A percentile compares a stretch with the other conserved stretches of the same genome.
These are phyloP conservation scores for Peronospora farinosa DNA, from an alignment of 352 stramenopile genomes.

Conservation along the genomic window DNA sequence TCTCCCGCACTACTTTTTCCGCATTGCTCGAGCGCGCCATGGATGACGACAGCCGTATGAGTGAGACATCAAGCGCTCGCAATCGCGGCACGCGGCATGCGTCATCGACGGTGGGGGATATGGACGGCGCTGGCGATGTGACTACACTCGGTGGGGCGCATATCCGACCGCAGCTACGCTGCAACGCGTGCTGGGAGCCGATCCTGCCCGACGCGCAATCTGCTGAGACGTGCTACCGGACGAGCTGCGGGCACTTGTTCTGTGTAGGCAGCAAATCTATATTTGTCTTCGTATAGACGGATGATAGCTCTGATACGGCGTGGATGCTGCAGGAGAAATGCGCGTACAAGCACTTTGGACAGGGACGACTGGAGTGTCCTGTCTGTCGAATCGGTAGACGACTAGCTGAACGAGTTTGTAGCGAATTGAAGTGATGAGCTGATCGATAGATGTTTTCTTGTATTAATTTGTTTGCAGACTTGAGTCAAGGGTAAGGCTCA, in stretches of 20 bases:
- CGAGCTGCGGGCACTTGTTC: constrained; percentile 69
- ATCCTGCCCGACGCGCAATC: constrained; percentile 56
- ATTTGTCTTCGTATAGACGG: background rate
- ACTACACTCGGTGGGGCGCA: constrained; percentile 12
- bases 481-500: constrained; percentile 44
- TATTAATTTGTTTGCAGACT: constrained; percentile 24
- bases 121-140: constrained; percentile 36
- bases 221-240: constrained; percentile 74
- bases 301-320: background rate
- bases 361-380: constrained; percentile 54
- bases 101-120: constrained; percentile 31
- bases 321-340: constrained; percentile 62
- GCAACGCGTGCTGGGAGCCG: constrained; percentile 72
- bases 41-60: constrained; percentile 64
- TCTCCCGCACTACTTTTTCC: constrained; percentile 9
- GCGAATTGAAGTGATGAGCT: background rate
- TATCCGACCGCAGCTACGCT: constrained; percentile 59
- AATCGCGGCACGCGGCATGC: constrained; percentile 32
- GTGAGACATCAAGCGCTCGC: constrained; percentile 60
- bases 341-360: constrained; percentile 77
- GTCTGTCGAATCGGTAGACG: constrained; percentile 44
- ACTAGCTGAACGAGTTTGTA: background rate
- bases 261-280: constrained; percentile 29
- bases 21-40: constrained; percentile 26
- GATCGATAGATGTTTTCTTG: background rate